These are phyloP conservation scores for Eucalyptus erythrocorys DNA, from an alignment of 345 rosid species.

Conservation along the genomic window DNA sequence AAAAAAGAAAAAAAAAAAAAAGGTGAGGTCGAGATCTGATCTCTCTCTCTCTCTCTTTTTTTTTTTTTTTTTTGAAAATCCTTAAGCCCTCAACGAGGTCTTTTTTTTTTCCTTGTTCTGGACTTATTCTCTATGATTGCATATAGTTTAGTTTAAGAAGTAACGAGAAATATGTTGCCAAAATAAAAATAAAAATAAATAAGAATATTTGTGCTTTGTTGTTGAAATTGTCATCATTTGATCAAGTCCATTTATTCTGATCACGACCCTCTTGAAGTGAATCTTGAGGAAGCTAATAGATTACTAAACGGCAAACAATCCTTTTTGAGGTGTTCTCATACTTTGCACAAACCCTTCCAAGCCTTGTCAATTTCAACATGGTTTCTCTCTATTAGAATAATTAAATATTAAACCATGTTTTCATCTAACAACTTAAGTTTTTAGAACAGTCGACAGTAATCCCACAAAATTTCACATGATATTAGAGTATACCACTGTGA, in stretches of 20 bases:
- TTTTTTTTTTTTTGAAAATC: not conserved
- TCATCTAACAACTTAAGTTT: accelerated
- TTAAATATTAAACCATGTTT: too few species aligned
- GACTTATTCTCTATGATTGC: not conserved
- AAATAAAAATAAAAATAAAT: not conserved
- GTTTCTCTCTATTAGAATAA: not conserved
- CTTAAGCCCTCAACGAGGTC: not conserved
- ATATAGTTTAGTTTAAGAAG: not conserved
- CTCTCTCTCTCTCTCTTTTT: too few species aligned
- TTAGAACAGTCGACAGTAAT: accelerated
- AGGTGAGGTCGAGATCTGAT: not conserved
- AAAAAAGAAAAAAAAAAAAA: too few species aligned
- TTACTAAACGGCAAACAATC: not conserved
- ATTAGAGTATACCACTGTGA: not conserved
- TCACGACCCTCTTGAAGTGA: not conserved
- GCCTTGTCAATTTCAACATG: not conserved
- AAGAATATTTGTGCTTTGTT: not conserved
- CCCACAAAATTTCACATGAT: not conserved
- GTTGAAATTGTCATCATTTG: not conserved
- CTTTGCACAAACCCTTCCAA: not conserved
- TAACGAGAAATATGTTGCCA: not conserved
- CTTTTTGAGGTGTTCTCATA: not conserved
- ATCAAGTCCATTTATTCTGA: not conserved
- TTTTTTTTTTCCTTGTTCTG: not conserved
- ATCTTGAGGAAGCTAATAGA: not conserved